Evolutionary conservation across 345 rosid species (phyloP).

Genomic region (Ailanthus altissimus): DNA sequence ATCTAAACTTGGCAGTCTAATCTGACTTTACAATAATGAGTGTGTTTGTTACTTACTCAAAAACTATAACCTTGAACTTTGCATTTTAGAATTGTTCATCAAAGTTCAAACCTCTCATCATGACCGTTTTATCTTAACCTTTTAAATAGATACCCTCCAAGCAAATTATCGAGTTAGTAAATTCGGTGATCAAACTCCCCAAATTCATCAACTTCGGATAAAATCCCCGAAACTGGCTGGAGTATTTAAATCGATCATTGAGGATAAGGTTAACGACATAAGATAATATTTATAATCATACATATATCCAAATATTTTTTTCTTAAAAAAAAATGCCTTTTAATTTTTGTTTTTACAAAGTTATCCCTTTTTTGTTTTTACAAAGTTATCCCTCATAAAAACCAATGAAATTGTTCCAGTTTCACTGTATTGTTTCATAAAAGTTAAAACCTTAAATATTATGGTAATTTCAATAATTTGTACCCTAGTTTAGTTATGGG

Average conservation of each 20-base stretch:
- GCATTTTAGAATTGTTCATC: no score
- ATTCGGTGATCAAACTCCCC: no score
- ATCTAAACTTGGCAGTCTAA: no score
- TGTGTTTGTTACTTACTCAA: no score
- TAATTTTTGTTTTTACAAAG: background rate
- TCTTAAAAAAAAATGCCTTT: background rate
- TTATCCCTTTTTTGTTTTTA: background rate
- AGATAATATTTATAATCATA: background rate
- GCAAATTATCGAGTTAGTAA: background rate
- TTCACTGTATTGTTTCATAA: background rate
- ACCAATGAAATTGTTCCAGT: background rate
- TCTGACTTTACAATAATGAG: no score
- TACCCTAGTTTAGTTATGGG: no score
- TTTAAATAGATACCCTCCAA: background rate
- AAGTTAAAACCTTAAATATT: background rate
- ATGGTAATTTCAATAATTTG: background rate
- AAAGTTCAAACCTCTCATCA: background rate
- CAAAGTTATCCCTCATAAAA: background rate
- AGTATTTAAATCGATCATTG: background rate
- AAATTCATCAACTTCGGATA: background rate
- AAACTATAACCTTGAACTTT: no score
- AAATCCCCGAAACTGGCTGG: background rate
- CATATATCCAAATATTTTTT: background rate
- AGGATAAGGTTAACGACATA: background rate
- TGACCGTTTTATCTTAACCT: background rate